Evolutionary conservation across 108 stramenopile species (phyloP), one percentile per base, ranked within the genome.

Genomic region (Fragilariopsis cylindrus): DNA sequence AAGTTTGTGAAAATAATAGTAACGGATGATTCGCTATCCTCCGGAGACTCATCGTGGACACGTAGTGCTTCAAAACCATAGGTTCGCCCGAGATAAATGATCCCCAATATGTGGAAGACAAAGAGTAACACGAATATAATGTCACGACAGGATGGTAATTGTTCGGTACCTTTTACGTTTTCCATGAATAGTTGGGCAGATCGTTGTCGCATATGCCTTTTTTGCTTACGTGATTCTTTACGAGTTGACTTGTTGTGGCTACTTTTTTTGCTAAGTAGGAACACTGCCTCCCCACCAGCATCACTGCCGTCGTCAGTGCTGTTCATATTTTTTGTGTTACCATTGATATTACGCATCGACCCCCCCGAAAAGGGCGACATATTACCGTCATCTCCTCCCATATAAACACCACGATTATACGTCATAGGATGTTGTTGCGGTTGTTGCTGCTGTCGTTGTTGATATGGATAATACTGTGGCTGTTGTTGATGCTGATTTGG

Each of bases 121-220:
- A 91, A 93, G 4, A 93, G 70, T 19, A 90, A 4, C 4, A 85
- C 79, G 63, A 87, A 93, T 9, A 88, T 18, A 19, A 83, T 67
- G 76, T 93, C 89, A 16, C 80, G 84, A 77, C 90, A 93, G 8
- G 78, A 67, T 19, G 76, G 76, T 39, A 85, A 79, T 71, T 93
- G 92, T 65, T 83, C 77, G 42, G 73, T 66, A 3, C 93, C 93
- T 64, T 87, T 87, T 48, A 82, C 78, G 40, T 84, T 49, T 64
- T 89, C 84, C 90, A 94, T 90, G 80, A 77, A 94, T 13, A 91
- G 55, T 69, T 94, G 88, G 6, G 89, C 90, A 3, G 88, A 88
- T 60, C 81, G 65, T 75, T 90, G 87, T 52, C 92, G 82, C 90
- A 94, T 88, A 76, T 91, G 92, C 44, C 57, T 75, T 53, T 82